Conservation (phyloP, 768 basidiomycete genomes). For the Tricholoma sp. region DNA sequence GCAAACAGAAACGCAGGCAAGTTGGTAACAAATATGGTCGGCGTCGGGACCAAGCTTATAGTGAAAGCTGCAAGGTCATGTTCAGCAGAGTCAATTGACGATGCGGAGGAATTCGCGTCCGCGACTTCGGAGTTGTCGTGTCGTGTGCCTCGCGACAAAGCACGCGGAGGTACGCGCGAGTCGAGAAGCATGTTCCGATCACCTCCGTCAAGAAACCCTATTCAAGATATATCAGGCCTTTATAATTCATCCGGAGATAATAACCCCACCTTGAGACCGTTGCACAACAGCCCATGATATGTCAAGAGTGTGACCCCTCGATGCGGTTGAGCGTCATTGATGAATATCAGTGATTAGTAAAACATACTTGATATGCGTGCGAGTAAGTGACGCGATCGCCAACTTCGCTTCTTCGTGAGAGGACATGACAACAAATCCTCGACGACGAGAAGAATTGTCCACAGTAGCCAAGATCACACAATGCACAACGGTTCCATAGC, state of each 20-base stretch:
- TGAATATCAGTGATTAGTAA: not conserved
- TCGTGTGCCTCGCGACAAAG: constrained; percentile 9
- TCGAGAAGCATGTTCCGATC: constrained; percentile 67
- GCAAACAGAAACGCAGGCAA: constrained; percentile 65
- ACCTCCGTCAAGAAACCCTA: constrained; percentile 78
- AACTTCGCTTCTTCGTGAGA: constrained; percentile 62
- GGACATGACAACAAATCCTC: constrained; percentile 82
- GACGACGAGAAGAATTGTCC: constrained; percentile 77
- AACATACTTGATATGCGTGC: constrained; percentile 63
- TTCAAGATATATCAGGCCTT: not conserved
- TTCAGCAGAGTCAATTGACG: constrained; percentile 28
- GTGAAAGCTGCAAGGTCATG: constrained; percentile 26
- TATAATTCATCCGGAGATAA: not conserved
- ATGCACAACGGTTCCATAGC: constrained; percentile 64
- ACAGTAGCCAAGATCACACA: constrained; percentile 81
- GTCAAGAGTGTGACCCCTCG: constrained; percentile 69
- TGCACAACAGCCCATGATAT: constrained; percentile 88
- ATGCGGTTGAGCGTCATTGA: not conserved
- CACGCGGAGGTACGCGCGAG: constrained; percentile 29
- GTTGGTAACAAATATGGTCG: constrained; percentile 56
- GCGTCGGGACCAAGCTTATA: constrained; percentile 36
- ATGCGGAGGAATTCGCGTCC: constrained; percentile 29
- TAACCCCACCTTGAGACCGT: constrained; percentile 70
- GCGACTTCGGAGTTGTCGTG: constrained; percentile 19
- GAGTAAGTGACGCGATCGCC: constrained; percentile 63